A percentile compares a stretch with the other conserved stretches of the same genome.
Conservation (phyloP, 805 yeast species). For the Kodamaea restingae region DNA sequence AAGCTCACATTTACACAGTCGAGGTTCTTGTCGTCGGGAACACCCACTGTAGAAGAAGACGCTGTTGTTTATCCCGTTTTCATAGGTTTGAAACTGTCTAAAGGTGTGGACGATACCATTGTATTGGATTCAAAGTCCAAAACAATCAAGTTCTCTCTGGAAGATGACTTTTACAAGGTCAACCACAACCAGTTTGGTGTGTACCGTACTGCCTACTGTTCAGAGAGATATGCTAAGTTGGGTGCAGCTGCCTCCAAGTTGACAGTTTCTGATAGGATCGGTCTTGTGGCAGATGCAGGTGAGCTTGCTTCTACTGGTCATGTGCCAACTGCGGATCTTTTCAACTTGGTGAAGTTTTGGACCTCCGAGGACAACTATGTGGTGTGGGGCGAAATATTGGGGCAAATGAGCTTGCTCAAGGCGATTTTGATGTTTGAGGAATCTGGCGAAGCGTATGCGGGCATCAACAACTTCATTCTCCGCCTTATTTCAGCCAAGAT, state of each 20-base stretch:
- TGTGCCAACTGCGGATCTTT: constrained; percentile 57
- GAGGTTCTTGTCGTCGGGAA: constrained; percentile 73
- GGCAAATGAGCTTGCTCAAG: constrained; percentile 45
- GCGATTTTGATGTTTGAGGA: constrained; percentile 57
- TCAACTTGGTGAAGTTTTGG: constrained; percentile 59
- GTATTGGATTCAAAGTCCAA: constrained; percentile 45
- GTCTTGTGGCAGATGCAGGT: constrained; percentile 75
- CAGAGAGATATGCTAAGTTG: constrained; percentile 65
- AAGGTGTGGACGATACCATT: constrained; percentile 57
- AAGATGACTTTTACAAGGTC: constrained; percentile 53
- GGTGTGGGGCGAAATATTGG: constrained; percentile 62
- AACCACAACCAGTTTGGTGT: constrained; percentile 74
- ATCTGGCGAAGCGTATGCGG: constrained; percentile 36
- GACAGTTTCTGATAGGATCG: constrained; percentile 73
- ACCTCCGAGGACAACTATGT: constrained; percentile 57
- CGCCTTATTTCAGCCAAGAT: constrained; percentile 55
- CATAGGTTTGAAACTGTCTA: constrained; percentile 53
- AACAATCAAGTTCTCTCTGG: constrained; percentile 36
- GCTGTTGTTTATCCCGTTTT: constrained; percentile 63
- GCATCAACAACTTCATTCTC: constrained; percentile 49
- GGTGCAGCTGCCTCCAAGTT: constrained; percentile 60
- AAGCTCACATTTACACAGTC: constrained; percentile 59
- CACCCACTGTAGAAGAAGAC: constrained; percentile 72
- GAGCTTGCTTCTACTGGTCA: constrained; percentile 69
- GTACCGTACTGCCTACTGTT: constrained; percentile 67